Evolutionary conservation across 371 early-diverging fungal genomes (phyloP).

Genomic region (Circinella minor): DNA sequence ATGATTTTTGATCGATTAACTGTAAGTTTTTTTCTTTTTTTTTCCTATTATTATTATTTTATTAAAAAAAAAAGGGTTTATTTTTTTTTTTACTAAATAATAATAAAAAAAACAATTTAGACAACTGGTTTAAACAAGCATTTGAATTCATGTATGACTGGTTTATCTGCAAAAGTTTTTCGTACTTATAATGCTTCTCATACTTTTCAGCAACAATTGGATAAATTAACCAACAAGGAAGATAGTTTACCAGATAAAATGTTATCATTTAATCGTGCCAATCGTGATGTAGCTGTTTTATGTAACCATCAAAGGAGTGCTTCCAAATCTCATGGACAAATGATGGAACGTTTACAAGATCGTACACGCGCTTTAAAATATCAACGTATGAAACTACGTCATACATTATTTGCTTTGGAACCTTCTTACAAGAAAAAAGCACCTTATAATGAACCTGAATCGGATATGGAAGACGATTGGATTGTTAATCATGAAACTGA

Average conservation of each 20-base stretch:
- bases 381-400: slow-evolving; percentile 73
- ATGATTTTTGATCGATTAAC: slow-evolving; percentile 89
- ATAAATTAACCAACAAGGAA: slow-evolving; percentile 65
- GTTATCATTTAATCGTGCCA: slow-evolving; percentile 94
- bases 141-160: slow-evolving; percentile 84
- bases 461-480: slow-evolving; percentile 86
- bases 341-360: slow-evolving; percentile 82
- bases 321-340: slow-evolving; percentile 77
- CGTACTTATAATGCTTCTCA: slow-evolving; percentile 97
- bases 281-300: slow-evolving; percentile 94
- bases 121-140: slow-evolving; percentile 87
- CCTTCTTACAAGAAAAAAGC: slow-evolving; percentile 80
- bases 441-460: slow-evolving; percentile 68
- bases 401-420: slow-evolving; percentile 70
- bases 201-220: slow-evolving; percentile 91
- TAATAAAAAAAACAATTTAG: slow-evolving; percentile 30
- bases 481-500: slow-evolving; percentile 63
- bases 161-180: slow-evolving; percentile 97
- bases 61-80: too few relatives aligned
- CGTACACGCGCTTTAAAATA: slow-evolving; percentile 87
- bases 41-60: too few relatives aligned
- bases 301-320: slow-evolving; percentile 97
- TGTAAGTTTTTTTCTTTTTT: slow-evolving; percentile 48
- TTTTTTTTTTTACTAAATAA: not conserved
- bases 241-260: slow-evolving; percentile 85